Evolutionary conservation across 805 yeast genomes (phyloP), one percentile per base, ranked within the genome.

Genomic region (Ogataea paradorogensis): DNA sequence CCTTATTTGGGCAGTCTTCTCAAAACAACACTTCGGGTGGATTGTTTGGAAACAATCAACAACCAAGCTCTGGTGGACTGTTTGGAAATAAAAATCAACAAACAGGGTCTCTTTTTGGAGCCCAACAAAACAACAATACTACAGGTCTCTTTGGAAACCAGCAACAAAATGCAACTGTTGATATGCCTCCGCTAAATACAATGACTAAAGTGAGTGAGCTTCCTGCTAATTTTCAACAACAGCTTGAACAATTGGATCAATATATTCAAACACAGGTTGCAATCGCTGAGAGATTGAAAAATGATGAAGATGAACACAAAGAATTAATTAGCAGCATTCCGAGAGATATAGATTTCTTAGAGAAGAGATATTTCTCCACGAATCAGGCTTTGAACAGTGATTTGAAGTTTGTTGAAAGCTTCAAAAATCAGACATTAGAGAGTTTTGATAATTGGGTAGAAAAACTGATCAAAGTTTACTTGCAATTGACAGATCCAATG

Each of bases 161-260:
- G 15, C 42, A 55, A n/a, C 38, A 39, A 22, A 39, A 69, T 31
- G 66, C 65, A 30, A 35, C 14, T 11, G 8, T n/a, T 15, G 22
- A 10, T 5, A 57, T 66, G 37, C 70, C 73, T 4, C 75, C 67
- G 35, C 66, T 85, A 31, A 82, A 84, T 9, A 79, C 89, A 10
- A 77, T 85, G 80, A 82, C 91, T 0, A 73, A 84, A 35, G 84
- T 85, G 8, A 78, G 79, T 7, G 91, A 84, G 44, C 64, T 85
- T 27, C 90, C 93, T 2, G 82, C 76, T n/a, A 73, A 65, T n/a
- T 63, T 80, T 40, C 84, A 82, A 52, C 73, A 66, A 44, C 87
- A 84, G 55, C 65, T 85, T 26, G 84, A 81, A 58, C 79, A 80
- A 47, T 64, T 85, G 41, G 88, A 85, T 59, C 72, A 76, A 41